A percentile compares a stretch with the other conserved stretches of the same genome.
phyloP scores from a whole-genome alignment of 2,329 filamentous ascomycete species.

The Ceratocystis cubensis region DNA sequence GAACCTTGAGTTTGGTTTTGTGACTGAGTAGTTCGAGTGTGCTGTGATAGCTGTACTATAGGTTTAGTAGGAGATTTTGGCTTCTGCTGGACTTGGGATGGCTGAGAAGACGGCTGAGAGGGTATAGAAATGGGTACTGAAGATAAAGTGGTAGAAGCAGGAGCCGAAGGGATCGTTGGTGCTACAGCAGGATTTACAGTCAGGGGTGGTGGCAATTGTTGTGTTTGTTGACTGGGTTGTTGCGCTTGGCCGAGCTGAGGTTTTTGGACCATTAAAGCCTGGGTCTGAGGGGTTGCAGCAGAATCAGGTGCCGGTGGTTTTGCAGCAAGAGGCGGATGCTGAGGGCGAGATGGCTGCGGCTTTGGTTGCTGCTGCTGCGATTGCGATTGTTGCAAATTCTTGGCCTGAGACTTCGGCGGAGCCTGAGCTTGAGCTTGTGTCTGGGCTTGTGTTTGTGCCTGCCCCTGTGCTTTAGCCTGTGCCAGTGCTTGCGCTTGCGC shows the following conservation, averaged over 20 bases:
- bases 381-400: constrained; percentile 7
- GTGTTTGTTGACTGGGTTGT: neutral
- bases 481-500: constrained; percentile 12
- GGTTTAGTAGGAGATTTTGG: neutral
- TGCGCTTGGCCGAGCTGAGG: neutral
- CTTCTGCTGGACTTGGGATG: neutral
- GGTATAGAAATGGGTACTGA: neutral
- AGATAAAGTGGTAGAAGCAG: neutral
- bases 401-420: constrained; percentile 8
- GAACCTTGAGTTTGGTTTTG: neutral
- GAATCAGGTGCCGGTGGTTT: neutral
- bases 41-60: neutral
- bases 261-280: neutral
- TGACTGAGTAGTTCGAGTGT: neutral
- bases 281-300: neutral
- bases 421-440: constrained; percentile 1
- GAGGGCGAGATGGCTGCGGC: neutral
- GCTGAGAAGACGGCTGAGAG: neutral
- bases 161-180: neutral
- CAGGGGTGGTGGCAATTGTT: neutral
- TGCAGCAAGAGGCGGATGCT: neutral
- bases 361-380: too few relatives aligned
- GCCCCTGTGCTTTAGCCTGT: constrained; percentile 17
- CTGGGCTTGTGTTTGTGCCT: constrained; percentile 11
- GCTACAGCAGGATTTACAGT: neutral